phyloP scores from a whole-genome alignment of 2,329 filamentous ascomycete genomes.

The Alternaria solani region DNA sequence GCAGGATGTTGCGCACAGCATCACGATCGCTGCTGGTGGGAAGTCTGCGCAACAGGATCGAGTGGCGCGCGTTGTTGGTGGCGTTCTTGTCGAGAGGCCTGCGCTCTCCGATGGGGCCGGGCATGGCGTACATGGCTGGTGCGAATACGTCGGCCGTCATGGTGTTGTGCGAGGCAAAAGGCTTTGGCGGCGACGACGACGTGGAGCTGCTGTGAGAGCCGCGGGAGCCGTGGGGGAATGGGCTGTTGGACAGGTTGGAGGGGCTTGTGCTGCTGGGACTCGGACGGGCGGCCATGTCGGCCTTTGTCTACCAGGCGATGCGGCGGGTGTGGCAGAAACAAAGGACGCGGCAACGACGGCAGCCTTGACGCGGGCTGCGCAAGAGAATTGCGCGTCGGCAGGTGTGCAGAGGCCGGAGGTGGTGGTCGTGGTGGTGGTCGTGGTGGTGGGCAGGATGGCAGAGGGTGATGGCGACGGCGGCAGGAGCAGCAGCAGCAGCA shows the following conservation, averaged over 20 bases:
- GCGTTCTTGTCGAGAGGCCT: constrained; percentile 48
- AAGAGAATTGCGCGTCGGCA: constrained; percentile 3
- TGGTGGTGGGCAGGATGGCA: neutral
- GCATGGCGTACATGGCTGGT: constrained; percentile 51
- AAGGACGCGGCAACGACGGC: constrained; percentile 32
- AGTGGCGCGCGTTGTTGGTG: constrained; percentile 36
- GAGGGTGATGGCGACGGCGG: constrained; percentile 2
- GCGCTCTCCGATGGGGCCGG: constrained; percentile 53
- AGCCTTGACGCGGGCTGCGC: neutral
- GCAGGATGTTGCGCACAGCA: constrained; percentile 67
- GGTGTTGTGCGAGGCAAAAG: constrained; percentile 46
- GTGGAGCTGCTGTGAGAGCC: constrained; percentile 52
- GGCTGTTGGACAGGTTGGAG: constrained; percentile 51
- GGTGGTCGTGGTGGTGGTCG: constrained; percentile 1
- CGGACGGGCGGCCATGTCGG: constrained; percentile 52
- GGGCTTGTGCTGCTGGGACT: constrained; percentile 54
- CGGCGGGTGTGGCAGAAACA: constrained; percentile 40
- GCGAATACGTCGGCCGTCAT: constrained; percentile 54
- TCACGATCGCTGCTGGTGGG: constrained; percentile 66
- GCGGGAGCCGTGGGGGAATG: constrained; percentile 50
- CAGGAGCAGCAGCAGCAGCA: constrained; percentile 24
- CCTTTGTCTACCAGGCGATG: constrained; percentile 45
- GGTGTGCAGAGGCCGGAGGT: neutral
- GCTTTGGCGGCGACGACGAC: constrained; percentile 51
- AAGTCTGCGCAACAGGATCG: constrained; percentile 66